These are phyloP conservation scores for Isabelozyma pseudorhagii DNA, from an alignment of 805 yeast species.

Conservation along the genomic window DNA sequence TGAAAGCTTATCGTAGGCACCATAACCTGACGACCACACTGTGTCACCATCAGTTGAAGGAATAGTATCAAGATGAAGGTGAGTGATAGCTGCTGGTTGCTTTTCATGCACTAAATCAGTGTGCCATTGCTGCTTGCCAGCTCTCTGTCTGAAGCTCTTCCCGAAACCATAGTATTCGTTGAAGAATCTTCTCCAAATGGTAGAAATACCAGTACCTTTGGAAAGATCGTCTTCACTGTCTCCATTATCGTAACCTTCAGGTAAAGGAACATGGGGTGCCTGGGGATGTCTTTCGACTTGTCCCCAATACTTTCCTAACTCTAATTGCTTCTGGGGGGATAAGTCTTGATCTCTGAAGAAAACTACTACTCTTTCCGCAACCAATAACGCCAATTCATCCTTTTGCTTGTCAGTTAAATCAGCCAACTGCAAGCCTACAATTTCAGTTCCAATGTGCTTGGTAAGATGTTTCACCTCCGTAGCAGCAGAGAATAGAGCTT, in stretches of 20 bases:
- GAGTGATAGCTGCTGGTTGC: conserved; percentile 37
- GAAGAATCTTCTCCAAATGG: conserved; percentile 39
- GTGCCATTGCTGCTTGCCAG: conserved; percentile 30
- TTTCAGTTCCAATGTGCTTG: conserved; percentile 25
- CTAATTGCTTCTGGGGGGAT: conserved; percentile 28
- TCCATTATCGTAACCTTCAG: conserved; percentile 12
- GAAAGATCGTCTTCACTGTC: conserved; percentile 1
- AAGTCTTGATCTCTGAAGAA: conserved; percentile 30
- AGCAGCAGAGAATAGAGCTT: conserved; percentile 24
- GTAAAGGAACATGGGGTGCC: conserved; percentile 19
- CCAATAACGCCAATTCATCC: conserved; percentile 26
- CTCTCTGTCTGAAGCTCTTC: conserved; percentile 23
- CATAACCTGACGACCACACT: conserved; percentile 56
- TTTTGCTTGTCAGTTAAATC: conserved; percentile 24
- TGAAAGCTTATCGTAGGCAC: conserved; percentile 54
- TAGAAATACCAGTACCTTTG: conserved; percentile 28
- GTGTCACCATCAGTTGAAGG: conserved; percentile 56
- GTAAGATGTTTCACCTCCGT: conserved; percentile 23
- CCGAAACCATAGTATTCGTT: conserved; percentile 23
- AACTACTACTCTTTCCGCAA: conserved; percentile 28
- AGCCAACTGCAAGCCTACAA: conserved; percentile 25
- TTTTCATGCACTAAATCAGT: conserved; percentile 35
- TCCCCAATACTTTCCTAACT: conserved; percentile 26
- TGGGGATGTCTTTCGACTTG: conserved; percentile 29
- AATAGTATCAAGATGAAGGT: conserved; percentile 36